Conservation (phyloP, 1,284 basidiomycete genomes). For the Sanghuangporus sanghuang region DNA sequence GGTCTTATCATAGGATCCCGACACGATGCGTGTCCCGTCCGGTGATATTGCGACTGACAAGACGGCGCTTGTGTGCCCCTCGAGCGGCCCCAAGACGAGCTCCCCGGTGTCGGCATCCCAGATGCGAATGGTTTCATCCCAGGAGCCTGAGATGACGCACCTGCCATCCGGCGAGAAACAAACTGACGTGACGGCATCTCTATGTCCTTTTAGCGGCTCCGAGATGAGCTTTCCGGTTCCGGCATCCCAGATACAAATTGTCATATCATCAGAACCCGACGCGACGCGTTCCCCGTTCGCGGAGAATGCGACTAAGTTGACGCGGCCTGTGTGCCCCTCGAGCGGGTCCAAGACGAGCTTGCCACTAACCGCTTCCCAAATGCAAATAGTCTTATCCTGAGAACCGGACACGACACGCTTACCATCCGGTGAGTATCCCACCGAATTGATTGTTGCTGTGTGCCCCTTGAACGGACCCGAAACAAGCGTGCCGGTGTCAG, state of each 20-base stretch:
- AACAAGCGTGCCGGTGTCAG: not conserved
- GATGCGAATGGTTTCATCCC: not conserved
- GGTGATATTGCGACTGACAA: constrained; percentile 37
- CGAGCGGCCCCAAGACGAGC: constrained; percentile 25
- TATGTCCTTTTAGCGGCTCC: not conserved
- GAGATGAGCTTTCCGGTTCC: not conserved
- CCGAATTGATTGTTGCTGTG: not conserved
- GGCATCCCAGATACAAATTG: constrained; percentile 17
- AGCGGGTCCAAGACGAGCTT: too few relatives aligned
- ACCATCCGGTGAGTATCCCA: constrained; percentile 1
- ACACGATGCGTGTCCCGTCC: constrained; percentile 22
- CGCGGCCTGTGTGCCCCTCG: too few relatives aligned
- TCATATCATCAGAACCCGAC: constrained; percentile 11
- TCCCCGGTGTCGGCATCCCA: not conserved
- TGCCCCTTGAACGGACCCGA: not conserved
- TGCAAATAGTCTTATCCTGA: not conserved
- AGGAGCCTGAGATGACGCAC: not conserved
- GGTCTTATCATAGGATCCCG: constrained; percentile 71
- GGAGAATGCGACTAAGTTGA: too few relatives aligned
- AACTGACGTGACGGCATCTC: not conserved
- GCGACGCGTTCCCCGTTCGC: constrained; percentile 12
- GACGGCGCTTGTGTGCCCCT: constrained; percentile 37
- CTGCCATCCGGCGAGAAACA: constrained; percentile 6
- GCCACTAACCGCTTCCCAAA: too few relatives aligned
- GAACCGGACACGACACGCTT: constrained; percentile 1